Base-by-base conservation (phyloP, 139 green algal species). In the Eudorina sp. region DNA sequence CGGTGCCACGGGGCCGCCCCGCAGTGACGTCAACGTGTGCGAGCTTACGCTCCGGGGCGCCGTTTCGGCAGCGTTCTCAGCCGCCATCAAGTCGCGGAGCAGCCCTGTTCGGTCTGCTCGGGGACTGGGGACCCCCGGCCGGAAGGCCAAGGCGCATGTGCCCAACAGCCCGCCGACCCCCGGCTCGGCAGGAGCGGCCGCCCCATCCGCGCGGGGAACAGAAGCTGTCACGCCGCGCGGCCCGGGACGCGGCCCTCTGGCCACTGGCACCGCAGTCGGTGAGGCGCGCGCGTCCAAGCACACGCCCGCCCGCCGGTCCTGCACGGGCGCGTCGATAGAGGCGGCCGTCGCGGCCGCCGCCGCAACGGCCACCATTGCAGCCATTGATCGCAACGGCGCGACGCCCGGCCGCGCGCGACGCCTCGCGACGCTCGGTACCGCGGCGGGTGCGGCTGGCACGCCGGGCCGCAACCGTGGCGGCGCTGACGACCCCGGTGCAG, bases 41-140 rank as follows among this genome's bases (percentile, higher is more conserved):
- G n/a, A n/a, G n/a, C n/a, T n/a, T n/a, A n/a, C n/a, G n/a, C n/a
- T n/a, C n/a, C n/a, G n/a, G n/a, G n/a, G n/a, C n/a, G n/a, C n/a
- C n/a, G n/a, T n/a, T n/a, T n/a, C n/a, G 45, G 11, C 73, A 4
- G 45, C 45, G 8, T 11, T 29, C n/a, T 43, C 31, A 73, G 31
- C 31, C 9, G n/a, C 64, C 64, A 6, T 43, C 13, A 16, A 18
- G 64, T 31, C 7, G 48, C n/a, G 1, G 16, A 34, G 25, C 55
- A 85, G 55, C 21, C 62, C 62, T 40, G 31, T 1, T 29, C 62
- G 19, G 31, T 29, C 27, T 9, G 48, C 11, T 9, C 48, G 48
- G 21, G 62, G 62, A 19, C 36, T 38, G 5, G 77, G 77, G 31
- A 84, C 77, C 31, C 77, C 77, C 25, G 53, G 77, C 51, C 29